Conservation (phyloP, 2,329 filamentous ascomycete genomes). For the Allantophomopsis lycopodina region DNA sequence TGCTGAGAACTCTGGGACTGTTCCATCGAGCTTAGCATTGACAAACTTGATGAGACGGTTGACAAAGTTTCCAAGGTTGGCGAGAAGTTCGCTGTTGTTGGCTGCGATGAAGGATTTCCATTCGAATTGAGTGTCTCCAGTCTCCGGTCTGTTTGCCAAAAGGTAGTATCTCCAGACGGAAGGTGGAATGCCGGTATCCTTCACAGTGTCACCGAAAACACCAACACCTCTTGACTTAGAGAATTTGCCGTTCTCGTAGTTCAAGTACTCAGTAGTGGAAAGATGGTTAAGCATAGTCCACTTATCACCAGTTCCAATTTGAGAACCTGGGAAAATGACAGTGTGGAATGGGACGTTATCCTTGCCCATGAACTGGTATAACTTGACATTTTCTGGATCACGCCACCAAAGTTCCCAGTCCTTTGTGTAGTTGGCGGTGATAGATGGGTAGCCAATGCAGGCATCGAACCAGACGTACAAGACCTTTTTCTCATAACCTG, state of each 20-base stretch:
- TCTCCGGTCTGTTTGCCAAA: slow-evolving; percentile 72
- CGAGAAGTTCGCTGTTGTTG: slow-evolving; percentile 82
- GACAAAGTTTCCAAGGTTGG: slow-evolving; percentile 60
- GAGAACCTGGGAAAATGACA: slow-evolving; percentile 80
- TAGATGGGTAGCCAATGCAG: slow-evolving; percentile 90
- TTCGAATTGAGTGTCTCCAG: slow-evolving; percentile 77
- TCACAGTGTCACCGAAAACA: slow-evolving; percentile 82
- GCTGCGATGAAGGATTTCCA: slow-evolving; percentile 72
- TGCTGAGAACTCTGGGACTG: slow-evolving; percentile 47
- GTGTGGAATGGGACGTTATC: slow-evolving; percentile 75
- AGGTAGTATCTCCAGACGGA: slow-evolving; percentile 95
- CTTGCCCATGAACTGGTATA: slow-evolving; percentile 96
- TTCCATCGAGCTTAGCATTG: slow-evolving; percentile 59
- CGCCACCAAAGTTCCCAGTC: slow-evolving; percentile 95
- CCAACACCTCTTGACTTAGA: slow-evolving; percentile 82
- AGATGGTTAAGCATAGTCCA: slow-evolving; percentile 88
- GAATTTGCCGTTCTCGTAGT: slow-evolving; percentile 85
- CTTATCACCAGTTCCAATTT: slow-evolving; percentile 69
- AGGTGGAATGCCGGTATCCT: slow-evolving; percentile 69
- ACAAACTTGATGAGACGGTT: slow-evolving; percentile 65
- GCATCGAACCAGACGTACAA: slow-evolving; percentile 83
- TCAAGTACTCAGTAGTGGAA: slow-evolving; percentile 79
- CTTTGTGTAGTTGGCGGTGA: slow-evolving; percentile 78
- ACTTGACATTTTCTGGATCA: slow-evolving; percentile 71
- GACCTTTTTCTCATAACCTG: slow-evolving; percentile 60